These are phyloP conservation scores for Diplodia seriata DNA, from an alignment of 2,329 filamentous ascomycete species.

Conservation along the genomic window DNA sequence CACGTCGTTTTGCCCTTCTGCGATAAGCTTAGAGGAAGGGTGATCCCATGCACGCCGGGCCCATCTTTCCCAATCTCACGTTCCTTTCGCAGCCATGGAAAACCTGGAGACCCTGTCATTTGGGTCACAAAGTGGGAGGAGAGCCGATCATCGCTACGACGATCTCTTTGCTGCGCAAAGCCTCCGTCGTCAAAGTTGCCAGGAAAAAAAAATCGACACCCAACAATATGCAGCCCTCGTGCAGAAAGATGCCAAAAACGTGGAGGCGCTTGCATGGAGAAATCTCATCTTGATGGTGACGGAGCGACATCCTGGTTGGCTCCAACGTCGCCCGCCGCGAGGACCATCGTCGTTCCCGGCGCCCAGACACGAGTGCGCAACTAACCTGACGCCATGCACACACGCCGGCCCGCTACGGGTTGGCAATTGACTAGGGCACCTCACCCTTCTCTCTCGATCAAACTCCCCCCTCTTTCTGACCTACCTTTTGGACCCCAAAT, in stretches of 20 bases:
- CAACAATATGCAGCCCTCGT: neutral
- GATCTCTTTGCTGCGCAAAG: neutral
- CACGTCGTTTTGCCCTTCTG: constrained; percentile 1
- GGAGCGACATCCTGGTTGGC: neutral
- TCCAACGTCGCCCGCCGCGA: neutral
- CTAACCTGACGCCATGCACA: neutral
- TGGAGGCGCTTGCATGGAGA: neutral
- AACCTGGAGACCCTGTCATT: neutral
- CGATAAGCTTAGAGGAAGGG: constrained; percentile 19
- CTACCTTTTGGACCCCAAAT: constrained; percentile 28
- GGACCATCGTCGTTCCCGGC: neutral
- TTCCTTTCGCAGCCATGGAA: neutral
- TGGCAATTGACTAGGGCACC: neutral
- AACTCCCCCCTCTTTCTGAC: neutral
- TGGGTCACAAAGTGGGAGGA: neutral
- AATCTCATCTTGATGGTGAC: constrained; percentile 1
- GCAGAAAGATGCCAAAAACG: neutral
- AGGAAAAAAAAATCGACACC: neutral
- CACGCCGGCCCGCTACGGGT: constrained; percentile 1
- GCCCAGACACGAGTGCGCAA: neutral
- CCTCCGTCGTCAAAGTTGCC: too few species aligned
- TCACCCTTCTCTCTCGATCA: constrained; percentile 4
- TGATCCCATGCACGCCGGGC: neutral
- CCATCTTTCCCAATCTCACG: neutral
- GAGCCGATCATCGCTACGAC: neutral